Conservation (phyloP, 1,284 basidiomycete genomes). For the Afroboletus lepidellus region DNA sequence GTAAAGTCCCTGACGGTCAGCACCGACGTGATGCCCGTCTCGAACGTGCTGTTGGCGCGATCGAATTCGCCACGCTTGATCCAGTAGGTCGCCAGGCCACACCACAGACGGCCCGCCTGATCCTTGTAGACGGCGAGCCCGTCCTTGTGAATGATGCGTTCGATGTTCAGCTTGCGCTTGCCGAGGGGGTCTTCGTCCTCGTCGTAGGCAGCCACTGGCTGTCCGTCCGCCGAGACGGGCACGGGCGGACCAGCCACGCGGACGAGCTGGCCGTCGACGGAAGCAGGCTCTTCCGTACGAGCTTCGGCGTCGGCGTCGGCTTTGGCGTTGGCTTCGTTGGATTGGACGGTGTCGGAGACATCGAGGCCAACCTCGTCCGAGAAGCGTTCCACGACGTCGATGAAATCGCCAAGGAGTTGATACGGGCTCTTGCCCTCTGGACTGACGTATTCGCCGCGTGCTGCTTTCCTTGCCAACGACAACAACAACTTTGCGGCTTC, state of each 20-base stretch:
- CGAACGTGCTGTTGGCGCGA: conserved; percentile 84
- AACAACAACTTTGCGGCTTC: conserved; percentile 93
- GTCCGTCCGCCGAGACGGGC: conserved; percentile 49
- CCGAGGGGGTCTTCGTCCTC: conserved; percentile 83
- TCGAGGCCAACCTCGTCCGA: conserved; percentile 92
- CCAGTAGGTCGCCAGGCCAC: conserved; percentile 97
- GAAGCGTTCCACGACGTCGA: conserved; percentile 89
- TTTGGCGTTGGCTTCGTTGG: conserved; percentile 45
- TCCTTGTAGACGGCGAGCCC: conserved; percentile 91
- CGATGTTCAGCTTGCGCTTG: conserved; percentile 80
- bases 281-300: conserved; percentile 44
- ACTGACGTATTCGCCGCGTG: conserved; percentile 80
- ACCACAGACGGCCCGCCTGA: conserved; percentile 95
- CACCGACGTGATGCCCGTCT: conserved; percentile 80
- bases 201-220: conserved; percentile 56
- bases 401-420: conserved; percentile 90
- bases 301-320: conserved; percentile 45
- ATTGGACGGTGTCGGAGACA: conserved; percentile 68
- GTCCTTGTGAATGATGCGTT: conserved; percentile 80
- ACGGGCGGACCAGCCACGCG: conserved; percentile 73
- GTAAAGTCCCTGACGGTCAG: conserved; percentile 97
- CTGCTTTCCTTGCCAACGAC: conserved; percentile 79
- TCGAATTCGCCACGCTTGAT: conserved; percentile 97
- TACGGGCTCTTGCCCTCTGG: conserved; percentile 96
- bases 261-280: conserved; percentile 63